Base-by-base conservation (phyloP, 352 stramenopile species). In the Blastocystis sp. region DNA sequence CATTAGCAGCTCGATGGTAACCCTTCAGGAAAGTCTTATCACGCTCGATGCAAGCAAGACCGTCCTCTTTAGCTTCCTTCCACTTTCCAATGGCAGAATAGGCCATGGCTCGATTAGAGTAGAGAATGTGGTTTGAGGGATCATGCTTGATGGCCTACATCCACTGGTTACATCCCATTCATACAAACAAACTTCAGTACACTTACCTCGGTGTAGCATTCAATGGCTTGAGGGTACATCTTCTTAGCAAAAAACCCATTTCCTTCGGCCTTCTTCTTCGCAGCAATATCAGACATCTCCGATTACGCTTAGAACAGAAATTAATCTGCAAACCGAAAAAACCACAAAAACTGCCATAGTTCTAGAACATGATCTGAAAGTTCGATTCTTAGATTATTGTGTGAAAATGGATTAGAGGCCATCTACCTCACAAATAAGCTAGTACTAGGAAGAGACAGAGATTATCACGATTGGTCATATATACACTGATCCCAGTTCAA, bases 11-110 rank as follows among this genome's bases (percentile, higher is more conserved):
- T 63, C 93, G 92, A 88, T 95, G 93, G 90, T 95, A 96, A 75
- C 89, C 93, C 88, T 95, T 95, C 71, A 95, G 91, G 86, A 95
- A 96, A 78, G 92, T 88, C 6, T 92, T 89, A 88, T 96, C 94
- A 29, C 95, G n/a, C 46, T 90, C 71, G 35, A 95, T 91, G 88
- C 93, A 95, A 88, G 93, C 89, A 46, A 90, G 90, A 46, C 92
- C 92, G 80, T 96, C 93, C 14, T 88, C 87, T 3, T 90, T 91
- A 11, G 92, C 93, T 75, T 95, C 91, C 5, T 51, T 19, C 51
- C 61, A 89, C 35, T 88, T 54, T n/a, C 51, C 56, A 9, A 80
- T 27, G 29, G 27, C 67, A 27, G 49, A 67, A 59, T 90, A 88
- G 24, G 85, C 89, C 46, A 77, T 66, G 9, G 88, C 49, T 37